Conservation (phyloP, 148 eudicot species). For the Rhododendron simsii region DNA sequence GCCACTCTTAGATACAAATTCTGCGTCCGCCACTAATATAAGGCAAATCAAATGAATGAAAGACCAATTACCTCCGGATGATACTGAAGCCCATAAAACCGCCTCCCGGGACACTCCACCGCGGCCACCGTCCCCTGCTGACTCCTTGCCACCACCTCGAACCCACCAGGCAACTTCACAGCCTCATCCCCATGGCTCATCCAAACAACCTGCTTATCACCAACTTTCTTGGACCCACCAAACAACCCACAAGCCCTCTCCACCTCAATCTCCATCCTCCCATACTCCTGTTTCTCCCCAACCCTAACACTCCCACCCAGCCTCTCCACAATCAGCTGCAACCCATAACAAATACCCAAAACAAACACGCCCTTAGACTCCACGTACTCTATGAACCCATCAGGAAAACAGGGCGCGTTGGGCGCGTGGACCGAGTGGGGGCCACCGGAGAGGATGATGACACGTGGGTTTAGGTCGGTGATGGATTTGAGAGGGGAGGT, state of each 20-base stretch:
- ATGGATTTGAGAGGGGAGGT: constrained; percentile 79
- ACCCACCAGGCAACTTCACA: constrained; percentile 70
- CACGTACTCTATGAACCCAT: constrained; percentile 75
- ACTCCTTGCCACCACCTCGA: constrained; percentile 74
- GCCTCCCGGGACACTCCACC: constrained; percentile 50
- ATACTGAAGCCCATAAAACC: constrained; percentile 87
- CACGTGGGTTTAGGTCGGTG: constrained; percentile 61
- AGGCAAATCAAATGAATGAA: neutral
- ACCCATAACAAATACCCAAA: constrained; percentile 84
- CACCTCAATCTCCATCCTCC: constrained; percentile 88
- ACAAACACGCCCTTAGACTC: constrained; percentile 54
- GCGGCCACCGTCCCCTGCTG: constrained; percentile 85
- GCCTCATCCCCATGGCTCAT: constrained; percentile 99
- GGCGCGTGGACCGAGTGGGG: constrained; percentile 90
- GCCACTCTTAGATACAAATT: too few species aligned
- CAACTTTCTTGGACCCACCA: constrained; percentile 50
- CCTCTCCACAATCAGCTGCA: constrained; percentile 77
- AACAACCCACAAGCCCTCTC: constrained; percentile 41
- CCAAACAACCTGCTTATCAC: constrained; percentile 87
- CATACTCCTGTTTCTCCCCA: constrained; percentile 91
- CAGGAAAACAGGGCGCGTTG: constrained; percentile 66
- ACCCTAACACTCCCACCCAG: constrained; percentile 66
- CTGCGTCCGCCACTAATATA: too few species aligned
- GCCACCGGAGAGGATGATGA: constrained; percentile 91
- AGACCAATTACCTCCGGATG: constrained; percentile 84